These are phyloP conservation scores for Lachnellula suecica DNA, from an alignment of 2,329 filamentous ascomycete genomes.

Conservation along the genomic window DNA sequence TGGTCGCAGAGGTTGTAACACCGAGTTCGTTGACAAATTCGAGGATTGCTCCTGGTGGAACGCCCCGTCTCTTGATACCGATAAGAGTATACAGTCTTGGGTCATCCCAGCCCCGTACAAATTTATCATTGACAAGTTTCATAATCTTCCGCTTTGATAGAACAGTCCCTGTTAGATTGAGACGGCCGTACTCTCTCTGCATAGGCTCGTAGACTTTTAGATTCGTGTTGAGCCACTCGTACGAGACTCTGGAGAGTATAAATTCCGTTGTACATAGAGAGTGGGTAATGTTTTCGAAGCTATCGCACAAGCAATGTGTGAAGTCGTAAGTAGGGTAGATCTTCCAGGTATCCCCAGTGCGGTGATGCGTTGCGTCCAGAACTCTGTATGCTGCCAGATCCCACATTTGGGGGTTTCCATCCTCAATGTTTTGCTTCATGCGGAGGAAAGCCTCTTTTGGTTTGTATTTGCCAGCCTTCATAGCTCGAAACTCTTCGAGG, in stretches of 20 bases:
- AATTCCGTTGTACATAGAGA: conserved; percentile 94
- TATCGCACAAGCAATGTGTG: conserved; percentile 87
- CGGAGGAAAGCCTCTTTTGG: conserved; percentile 80
- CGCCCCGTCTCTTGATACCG: conserved; percentile 77
- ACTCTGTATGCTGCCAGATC: conserved; percentile 90
- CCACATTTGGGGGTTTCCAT: conserved; percentile 94
- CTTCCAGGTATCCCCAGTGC: conserved; percentile 81
- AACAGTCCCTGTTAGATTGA: conserved; percentile 82
- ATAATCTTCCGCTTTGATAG: conserved; percentile 83
- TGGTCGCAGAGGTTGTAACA: conserved; percentile 77
- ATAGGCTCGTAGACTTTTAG: conserved; percentile 86
- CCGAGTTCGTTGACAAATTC: conserved; percentile 90
- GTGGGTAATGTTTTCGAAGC: conserved; percentile 88
- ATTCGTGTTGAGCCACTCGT: conserved; percentile 84
- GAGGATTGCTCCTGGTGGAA: conserved; percentile 85
- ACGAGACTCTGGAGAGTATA: conserved; percentile 78
- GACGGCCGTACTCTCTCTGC: conserved; percentile 82
- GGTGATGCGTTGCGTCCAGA: conserved; percentile 71
- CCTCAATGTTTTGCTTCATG: conserved; percentile 88
- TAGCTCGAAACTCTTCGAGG: conserved; percentile 78
- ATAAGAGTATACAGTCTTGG: conserved; percentile 87
- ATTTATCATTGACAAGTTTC: conserved; percentile 73
- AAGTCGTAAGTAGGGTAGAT: conserved; percentile 97
- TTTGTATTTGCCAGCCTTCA: conserved; percentile 89
- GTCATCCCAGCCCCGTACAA: conserved; percentile 88